Conservation (phyloP, 2,329 filamentous ascomycete genomes). For the Monosporascus sp. region DNA sequence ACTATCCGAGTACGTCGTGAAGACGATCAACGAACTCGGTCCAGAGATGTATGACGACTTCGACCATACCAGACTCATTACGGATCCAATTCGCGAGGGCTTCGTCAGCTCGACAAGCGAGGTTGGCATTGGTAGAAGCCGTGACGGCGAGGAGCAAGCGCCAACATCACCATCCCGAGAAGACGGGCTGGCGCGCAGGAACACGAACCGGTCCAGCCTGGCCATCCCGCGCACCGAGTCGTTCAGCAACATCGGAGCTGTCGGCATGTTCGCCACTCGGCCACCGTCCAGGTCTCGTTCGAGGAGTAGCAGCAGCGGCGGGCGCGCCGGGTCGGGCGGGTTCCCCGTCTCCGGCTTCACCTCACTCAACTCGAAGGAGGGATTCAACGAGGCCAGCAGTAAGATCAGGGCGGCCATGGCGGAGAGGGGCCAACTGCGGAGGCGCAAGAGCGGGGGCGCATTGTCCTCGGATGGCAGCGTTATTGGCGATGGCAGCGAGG, state of each 20-base stretch:
- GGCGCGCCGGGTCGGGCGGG: slow-evolving; percentile 53
- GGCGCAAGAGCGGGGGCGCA: slow-evolving; percentile 43
- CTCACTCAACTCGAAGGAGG: slow-evolving; percentile 58
- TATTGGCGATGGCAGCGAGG: not conserved
- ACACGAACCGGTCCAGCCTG: slow-evolving; percentile 49
- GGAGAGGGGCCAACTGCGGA: slow-evolving; percentile 60
- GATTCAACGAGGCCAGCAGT: slow-evolving; percentile 76
- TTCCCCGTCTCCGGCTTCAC: slow-evolving; percentile 69
- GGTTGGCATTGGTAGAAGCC: slow-evolving; percentile 18
- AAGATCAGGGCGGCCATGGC: slow-evolving; percentile 83
- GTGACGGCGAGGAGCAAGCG: slow-evolving; percentile 14
- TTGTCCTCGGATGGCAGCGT: slow-evolving; percentile 16
- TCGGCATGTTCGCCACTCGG: slow-evolving; percentile 85
- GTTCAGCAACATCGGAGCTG: slow-evolving; percentile 81
- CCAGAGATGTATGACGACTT: slow-evolving; percentile 98
- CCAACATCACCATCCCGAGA: slow-evolving; percentile 18
- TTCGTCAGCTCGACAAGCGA: slow-evolving; percentile 24
- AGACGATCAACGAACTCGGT: slow-evolving; percentile 89
- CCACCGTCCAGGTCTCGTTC: slow-evolving; percentile 71
- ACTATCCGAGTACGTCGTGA: slow-evolving; percentile 77
- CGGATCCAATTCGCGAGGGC: slow-evolving; percentile 42
- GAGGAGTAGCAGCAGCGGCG: slow-evolving; percentile 38
- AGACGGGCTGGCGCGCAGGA: slow-evolving; percentile 37
- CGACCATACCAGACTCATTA: slow-evolving; percentile 66
- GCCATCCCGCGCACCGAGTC: slow-evolving; percentile 79